Base-by-base conservation (phyloP, 805 yeast species). In the Starmerella bombicola region DNA sequence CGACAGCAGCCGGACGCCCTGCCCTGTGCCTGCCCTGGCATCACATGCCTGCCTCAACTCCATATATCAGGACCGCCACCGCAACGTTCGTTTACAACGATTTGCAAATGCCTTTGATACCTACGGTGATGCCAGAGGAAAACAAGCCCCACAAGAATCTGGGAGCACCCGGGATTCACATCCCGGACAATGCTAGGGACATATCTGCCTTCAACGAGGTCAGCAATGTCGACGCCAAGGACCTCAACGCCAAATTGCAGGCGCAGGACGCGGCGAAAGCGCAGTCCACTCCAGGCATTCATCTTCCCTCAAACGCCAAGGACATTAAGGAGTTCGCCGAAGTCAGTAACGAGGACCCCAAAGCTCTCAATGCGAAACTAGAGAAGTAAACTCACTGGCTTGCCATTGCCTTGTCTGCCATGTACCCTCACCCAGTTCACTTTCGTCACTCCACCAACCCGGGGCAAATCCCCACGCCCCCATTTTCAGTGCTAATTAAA, bases 141-240 rank as follows among this genome's bases (percentile, higher is more conserved):
- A 9, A 25, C 23, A 45, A 47, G 46, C 31, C 37, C 30, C 33
- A 37, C 33, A 28, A 37, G 15, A 19, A 10, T 17, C 36, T 46
- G 16, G 83, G 84, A 35, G 84, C 80, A 54, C 85, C 93, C 20
- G 95, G 94, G 35, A 67, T 80, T 43, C 70, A 65, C 30, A 56
- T 79, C 49, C 88, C 86, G 34, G 52, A 64, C 31, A 70, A 80
- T 54, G 69, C 82, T 17, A 69, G 68, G 34, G 68, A 73, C 16
- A 72, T 82, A 53, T 65, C 71, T 44, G 94, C 76, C 36, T 79
- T 84, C 55, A 59, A 62, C 35, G 71, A 74, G 50, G 67, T 75
- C 19, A 52, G 67, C 39, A 64, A 72, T 47, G 80, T 73, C 25
- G 74, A 75, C 51, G 74, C 78, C 23, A 66, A 73, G 57, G 66